These are phyloP conservation scores for Agaricus subrufescens DNA, from an alignment of 768 basidiomycete genomes.

Conservation along the genomic window DNA sequence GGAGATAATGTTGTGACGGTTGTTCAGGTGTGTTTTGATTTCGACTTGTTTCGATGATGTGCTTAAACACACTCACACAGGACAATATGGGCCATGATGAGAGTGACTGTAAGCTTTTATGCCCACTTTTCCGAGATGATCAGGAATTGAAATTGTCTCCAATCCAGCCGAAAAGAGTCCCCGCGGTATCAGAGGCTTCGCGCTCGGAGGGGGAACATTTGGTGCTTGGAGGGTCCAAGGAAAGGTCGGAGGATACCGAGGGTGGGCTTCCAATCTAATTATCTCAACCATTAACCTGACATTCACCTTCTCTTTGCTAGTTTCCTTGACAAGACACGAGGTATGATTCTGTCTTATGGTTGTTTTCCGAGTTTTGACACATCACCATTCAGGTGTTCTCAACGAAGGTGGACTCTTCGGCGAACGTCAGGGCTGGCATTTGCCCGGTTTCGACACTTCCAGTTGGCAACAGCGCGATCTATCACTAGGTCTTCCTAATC, in stretches of 20 bases:
- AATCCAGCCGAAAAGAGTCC: slow-evolving; percentile 55
- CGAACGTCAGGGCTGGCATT: slow-evolving; percentile 72
- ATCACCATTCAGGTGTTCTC: slow-evolving; percentile 37
- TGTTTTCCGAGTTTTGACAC: not conserved
- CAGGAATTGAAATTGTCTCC: no score
- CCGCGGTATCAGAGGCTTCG: slow-evolving; percentile 74
- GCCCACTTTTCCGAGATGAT: no score
- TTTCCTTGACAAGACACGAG: slow-evolving; percentile 66
- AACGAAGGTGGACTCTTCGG: slow-evolving; percentile 73
- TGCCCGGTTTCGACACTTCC: slow-evolving; percentile 63
- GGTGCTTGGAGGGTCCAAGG: slow-evolving; percentile 70
- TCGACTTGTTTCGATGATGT: not conserved
- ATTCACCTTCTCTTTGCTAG: slow-evolving; percentile 28
- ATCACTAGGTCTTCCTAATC: slow-evolving; percentile 51
- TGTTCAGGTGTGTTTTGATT: slow-evolving; percentile 48
- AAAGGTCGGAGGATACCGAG: slow-evolving; percentile 66
- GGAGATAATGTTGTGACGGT: slow-evolving; percentile 75
- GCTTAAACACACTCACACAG: slow-evolving; percentile 23
- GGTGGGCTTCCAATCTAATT: slow-evolving; percentile 29
- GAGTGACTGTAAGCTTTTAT: slow-evolving; percentile 9
- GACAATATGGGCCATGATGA: slow-evolving; percentile 76
- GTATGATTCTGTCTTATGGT: slow-evolving; percentile 13
- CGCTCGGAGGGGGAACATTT: slow-evolving; percentile 59
- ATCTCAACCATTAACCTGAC: not conserved
- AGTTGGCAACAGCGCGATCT: slow-evolving; percentile 57